These are phyloP conservation scores for Apiotrichum domesticum DNA, from an alignment of 1,284 basidiomycete genomes.

Conservation along the genomic window DNA sequence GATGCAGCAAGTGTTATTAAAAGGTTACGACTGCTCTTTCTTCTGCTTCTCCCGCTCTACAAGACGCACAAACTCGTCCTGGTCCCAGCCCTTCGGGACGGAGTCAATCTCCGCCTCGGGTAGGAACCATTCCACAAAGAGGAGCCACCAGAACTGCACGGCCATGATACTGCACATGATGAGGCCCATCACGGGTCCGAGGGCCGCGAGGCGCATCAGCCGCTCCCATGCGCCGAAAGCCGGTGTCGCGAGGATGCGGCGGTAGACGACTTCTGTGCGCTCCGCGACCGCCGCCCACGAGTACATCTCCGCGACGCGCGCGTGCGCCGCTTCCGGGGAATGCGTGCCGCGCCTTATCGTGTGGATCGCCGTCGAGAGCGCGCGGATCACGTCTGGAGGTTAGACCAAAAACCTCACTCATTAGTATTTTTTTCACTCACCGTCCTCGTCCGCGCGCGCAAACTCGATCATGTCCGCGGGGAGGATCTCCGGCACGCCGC, in stretches of 20 bases:
- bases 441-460: conserved; percentile 77
- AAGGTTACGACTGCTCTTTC: not conserved
- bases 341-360: conserved; percentile 65
- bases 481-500: conserved; percentile 91
- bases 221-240: conserved; percentile 64
- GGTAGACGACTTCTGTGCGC: conserved; percentile 79
- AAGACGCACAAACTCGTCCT: conserved; percentile 13
- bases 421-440: conserved; percentile 41
- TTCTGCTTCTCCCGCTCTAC: not conserved
- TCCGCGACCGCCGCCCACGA: conserved; percentile 75
- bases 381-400: conserved; percentile 69
- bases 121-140: conserved; percentile 34
- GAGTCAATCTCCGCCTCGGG: conserved; percentile 43
- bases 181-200: conserved; percentile 48
- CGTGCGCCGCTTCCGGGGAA: conserved; percentile 71
- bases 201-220: conserved; percentile 53
- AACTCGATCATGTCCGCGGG: conserved; percentile 92
- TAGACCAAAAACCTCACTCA: not conserved
- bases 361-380: conserved; percentile 70
- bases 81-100: conserved; percentile 26
- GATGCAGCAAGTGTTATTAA: not conserved
- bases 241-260: conserved; percentile 57
- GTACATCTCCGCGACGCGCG: conserved; percentile 74
- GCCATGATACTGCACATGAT: conserved; percentile 49
- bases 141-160: conserved; percentile 47